Conservation (phyloP, 2,329 filamentous ascomycete species). For the Tolypocladium amazonense region DNA sequence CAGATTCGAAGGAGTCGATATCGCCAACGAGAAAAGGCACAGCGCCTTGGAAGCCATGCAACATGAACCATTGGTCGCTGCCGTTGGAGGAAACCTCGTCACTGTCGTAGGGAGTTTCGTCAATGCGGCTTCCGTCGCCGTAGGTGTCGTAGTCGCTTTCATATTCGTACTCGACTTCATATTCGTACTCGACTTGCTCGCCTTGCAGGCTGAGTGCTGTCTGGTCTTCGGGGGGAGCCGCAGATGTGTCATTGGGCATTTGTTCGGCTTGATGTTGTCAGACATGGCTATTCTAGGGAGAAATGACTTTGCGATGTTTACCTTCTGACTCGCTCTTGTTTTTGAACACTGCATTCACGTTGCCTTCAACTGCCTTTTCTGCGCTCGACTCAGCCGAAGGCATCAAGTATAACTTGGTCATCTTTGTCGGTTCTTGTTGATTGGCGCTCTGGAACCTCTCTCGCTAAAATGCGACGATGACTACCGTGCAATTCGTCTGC, state of each 20-base stretch:
- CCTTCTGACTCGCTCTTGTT: not conserved
- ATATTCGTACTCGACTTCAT: not conserved
- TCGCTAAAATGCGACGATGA: no score
- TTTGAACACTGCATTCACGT: not conserved
- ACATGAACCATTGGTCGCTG: not conserved
- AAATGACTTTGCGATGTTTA: not conserved
- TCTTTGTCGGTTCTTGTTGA: not conserved
- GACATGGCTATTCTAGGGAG: not conserved
- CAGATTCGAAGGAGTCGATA: constrained; percentile 9
- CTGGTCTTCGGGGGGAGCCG: not conserved
- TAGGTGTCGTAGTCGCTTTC: not conserved
- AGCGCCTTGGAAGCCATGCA: constrained; percentile 21
- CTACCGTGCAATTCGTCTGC: no score
- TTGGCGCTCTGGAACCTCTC: not conserved
- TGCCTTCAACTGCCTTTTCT: not conserved
- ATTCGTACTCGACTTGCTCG: not conserved
- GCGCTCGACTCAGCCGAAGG: not conserved
- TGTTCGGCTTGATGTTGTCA: not conserved
- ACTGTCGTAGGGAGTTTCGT: not conserved
- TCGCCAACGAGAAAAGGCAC: constrained; percentile 13
- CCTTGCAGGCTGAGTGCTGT: not conserved
- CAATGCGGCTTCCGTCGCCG: not conserved
- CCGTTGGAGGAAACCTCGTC: not conserved
- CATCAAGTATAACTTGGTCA: not conserved
- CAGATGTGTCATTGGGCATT: not conserved